Evolutionary conservation across 495 filamentous ascomycete genomes (phyloP), one percentile per base, ranked within the genome.

Genomic region (Penicillium diatomitis): DNA sequence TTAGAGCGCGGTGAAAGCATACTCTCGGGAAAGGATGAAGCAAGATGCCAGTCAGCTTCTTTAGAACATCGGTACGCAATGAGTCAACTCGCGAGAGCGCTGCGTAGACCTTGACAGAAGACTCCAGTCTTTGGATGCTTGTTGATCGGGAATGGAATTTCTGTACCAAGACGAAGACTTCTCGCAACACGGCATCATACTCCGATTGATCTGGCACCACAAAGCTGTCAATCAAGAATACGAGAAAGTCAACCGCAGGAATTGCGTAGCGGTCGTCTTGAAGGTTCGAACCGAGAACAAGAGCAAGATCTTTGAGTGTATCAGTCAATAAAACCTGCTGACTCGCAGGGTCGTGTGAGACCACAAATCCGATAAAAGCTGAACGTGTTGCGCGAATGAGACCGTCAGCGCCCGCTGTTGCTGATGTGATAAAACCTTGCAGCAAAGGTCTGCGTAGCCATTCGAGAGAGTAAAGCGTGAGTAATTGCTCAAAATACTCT

Each of bases 351-450:
- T 71, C 71, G 41, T 74, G 69, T 3, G 38, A 29, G 20, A 65
- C 62, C 42, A 75, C 53, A 41, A 56, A 65, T 6, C 74, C 61
- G 30, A 78, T 72, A 12, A 98, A 67, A 3, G 88, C 89, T 2
- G 77, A 74, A 30, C 91, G 78, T 7, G 85, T 82, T 6, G 81
- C 79, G 38, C 84, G 81, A 10, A 96, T 74, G 5, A 96, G 71
- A 5, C 86, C 81, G 56, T 96, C 88, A 27, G 90, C 83, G 9
- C 88, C 89, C 8, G 84, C 83, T 55, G 88, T 87, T 30, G 89
- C 86, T 12, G 89, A 91, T 2, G 82, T 89, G 5, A 89, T 79
- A 40, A 81, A 72, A n/a, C 91, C 92, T 45, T 85, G 77, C 9
- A 94, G 60, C 2, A 96, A 58, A 8, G 68, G 64, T 11, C 60